Evolutionary conservation across 768 basidiomycete species (phyloP), one percentile per base, ranked within the genome.

Genomic region (Lactarius sanguifluus): DNA sequence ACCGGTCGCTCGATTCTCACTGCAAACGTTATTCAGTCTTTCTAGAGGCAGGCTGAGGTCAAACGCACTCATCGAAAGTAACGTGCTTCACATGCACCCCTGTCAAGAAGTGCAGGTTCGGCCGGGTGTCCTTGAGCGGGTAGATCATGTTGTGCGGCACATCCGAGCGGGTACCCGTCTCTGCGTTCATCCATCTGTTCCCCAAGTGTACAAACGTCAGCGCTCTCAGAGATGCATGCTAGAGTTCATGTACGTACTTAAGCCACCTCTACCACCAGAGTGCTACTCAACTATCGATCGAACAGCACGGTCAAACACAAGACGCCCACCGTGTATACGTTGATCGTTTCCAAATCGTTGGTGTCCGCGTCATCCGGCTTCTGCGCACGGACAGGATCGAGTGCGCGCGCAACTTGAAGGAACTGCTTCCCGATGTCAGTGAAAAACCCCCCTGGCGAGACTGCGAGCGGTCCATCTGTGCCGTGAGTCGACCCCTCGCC

Each of bases 181-280:
- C 72, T 3, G 71, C 73, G 65, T 83, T 78, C 15, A 88, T 76
- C 70, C 84, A 89, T 70, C 87, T 89, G 40, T n/a, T 38, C 54
- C 70, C 30, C 41, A 18, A 18, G 8, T 18, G 20, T 2, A 15
- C 7, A 6, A 16, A 52, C 57, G 16, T 38, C 18, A 45, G 23
- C 30, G 50, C 50, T 30, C 28, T 43, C 12, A 54, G 36, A 59
- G 12, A 38, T 18, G 43, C 43, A 15, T 40, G 43, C 86, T 43
- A 3, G 43, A 18, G 38, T 15, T 5, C 38, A 40, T 16, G 6
- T 15, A 15, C 38, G 38, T 10, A 40, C 38, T 40, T 40, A 5
- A 12, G 56, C 61, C 71, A 67, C n/a, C 66, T 45, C 16, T 43
- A 18, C 57, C 36, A 0, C 64, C 55, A 74, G 12, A 71, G 18